phyloP scores from a whole-genome alignment of 2,329 filamentous ascomycete genomes.

The Balansia obtecta region DNA sequence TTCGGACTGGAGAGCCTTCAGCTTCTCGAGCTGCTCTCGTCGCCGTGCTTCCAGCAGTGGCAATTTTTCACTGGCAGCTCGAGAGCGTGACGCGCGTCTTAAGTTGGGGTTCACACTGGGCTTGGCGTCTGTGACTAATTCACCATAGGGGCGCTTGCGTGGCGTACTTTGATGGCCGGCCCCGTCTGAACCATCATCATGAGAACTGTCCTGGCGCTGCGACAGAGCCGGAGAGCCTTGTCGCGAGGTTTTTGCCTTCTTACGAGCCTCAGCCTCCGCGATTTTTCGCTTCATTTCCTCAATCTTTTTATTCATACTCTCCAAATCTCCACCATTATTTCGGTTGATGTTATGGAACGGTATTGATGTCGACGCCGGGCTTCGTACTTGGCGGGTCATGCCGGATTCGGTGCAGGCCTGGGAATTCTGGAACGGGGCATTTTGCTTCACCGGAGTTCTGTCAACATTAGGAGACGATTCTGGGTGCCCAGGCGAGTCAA shows the following conservation, averaged over 20 bases:
- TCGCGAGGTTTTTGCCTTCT: constrained; percentile 27
- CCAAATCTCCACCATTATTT: constrained; percentile 27
- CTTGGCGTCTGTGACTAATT: neutral
- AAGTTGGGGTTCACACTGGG: neutral
- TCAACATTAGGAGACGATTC: constrained; percentile 20
- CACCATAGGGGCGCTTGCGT: neutral
- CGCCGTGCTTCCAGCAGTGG: constrained; percentile 23
- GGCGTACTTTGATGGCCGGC: neutral
- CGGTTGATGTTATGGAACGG: constrained; percentile 23
- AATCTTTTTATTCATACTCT: constrained; percentile 44
- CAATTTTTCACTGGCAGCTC: constrained; percentile 23
- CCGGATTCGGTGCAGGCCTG: constrained; percentile 30
- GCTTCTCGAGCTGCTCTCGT: constrained; percentile 29
- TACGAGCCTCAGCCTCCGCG: constrained; percentile 44
- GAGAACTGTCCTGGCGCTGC: constrained; percentile 14
- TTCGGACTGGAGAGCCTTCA: constrained; percentile 34
- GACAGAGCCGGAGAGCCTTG: constrained; percentile 19
- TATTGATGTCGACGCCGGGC: constrained; percentile 26
- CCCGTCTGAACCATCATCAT: constrained; percentile 14
- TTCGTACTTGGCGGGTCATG: constrained; percentile 26
- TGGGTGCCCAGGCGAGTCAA: constrained; percentile 40
- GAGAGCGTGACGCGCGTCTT: constrained; percentile 17
- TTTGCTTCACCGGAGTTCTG: constrained; percentile 20
- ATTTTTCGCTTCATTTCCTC: constrained; percentile 47
- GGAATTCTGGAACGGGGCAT: constrained; percentile 29